A percentile compares a stretch with the other conserved stretches of the same genome.
These are phyloP conservation scores for Crucibulum laeve DNA, from an alignment of 768 basidiomycete genomes.

Conservation along the genomic window DNA sequence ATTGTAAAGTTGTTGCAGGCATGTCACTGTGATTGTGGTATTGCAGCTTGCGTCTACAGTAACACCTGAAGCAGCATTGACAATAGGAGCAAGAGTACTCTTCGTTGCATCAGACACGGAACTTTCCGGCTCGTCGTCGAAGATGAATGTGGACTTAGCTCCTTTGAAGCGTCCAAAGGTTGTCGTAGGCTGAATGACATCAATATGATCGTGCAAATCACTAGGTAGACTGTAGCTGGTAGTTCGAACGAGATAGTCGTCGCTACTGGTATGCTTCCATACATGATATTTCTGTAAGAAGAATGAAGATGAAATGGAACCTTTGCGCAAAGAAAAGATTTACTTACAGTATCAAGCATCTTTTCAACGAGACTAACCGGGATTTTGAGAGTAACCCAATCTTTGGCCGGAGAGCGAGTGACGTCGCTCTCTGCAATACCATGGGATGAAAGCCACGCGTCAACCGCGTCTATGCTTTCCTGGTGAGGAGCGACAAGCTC, in stretches of 20 bases:
- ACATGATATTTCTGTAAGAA: constrained; percentile 46
- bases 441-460: constrained; percentile 55
- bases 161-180: constrained; percentile 53
- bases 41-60: constrained; percentile 47
- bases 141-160: constrained; percentile 37
- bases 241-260: constrained; percentile 54
- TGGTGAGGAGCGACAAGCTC: constrained; percentile 55
- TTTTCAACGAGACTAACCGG: constrained; percentile 55
- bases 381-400: constrained; percentile 64
- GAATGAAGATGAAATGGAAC: neutral
- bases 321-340: neutral
- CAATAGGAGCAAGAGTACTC: constrained; percentile 8
- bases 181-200: constrained; percentile 68
- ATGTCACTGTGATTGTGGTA: constrained; percentile 41
- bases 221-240: constrained; percentile 61
- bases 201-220: constrained; percentile 52
- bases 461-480: constrained; percentile 48
- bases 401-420: constrained; percentile 51
- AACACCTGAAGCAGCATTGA: constrained; percentile 23
- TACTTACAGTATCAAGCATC: constrained; percentile 55
- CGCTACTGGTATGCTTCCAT: constrained; percentile 43
- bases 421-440: constrained; percentile 45
- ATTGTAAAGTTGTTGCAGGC: constrained; percentile 53
- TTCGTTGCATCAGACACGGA: constrained; percentile 17
- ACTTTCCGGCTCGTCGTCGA: constrained; percentile 11